A percentile compares a stretch with the other conserved stretches of the same genome.
Evolutionary conservation across 305 asterid species (phyloP).

Genomic region (Fraxinus angustifolia): DNA sequence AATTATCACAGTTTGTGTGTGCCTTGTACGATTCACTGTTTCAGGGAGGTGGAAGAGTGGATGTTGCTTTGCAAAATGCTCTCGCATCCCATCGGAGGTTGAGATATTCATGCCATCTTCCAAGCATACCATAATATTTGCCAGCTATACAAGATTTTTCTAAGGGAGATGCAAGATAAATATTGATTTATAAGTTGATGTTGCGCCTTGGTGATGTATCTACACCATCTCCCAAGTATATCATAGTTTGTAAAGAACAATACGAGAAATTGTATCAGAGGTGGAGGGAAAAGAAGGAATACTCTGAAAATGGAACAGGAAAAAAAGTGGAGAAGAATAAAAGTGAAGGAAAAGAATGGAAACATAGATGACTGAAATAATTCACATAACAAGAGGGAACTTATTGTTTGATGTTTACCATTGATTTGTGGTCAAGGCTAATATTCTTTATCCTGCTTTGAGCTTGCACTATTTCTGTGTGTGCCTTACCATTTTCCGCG

Average conservation of each 20-base stretch:
- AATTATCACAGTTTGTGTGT: slow-evolving; percentile 66
- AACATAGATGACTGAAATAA: neutral
- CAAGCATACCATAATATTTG: slow-evolving; percentile 29
- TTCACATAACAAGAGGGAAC: neutral
- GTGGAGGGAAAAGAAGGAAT: slow-evolving; percentile 7
- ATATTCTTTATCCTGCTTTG: neutral
- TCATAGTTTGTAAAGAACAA: slow-evolving; percentile 29
- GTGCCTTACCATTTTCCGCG: neutral
- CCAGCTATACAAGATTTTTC: neutral
- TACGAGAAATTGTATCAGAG: slow-evolving; percentile 22
- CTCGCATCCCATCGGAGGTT: slow-evolving; percentile 62
- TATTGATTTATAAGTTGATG: slow-evolving; percentile 20
- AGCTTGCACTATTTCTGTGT: neutral
- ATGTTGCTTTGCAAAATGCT: slow-evolving; percentile 58
- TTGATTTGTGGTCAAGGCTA: neutral
- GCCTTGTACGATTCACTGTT: slow-evolving; percentile 70
- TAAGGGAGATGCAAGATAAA: neutral
- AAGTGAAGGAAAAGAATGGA: neutral
- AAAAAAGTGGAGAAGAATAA: neutral
- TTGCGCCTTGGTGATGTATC: slow-evolving; percentile 44
- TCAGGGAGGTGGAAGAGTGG: slow-evolving; percentile 64
- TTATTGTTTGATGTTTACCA: neutral
- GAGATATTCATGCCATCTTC: slow-evolving; percentile 69
- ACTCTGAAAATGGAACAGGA: neutral
- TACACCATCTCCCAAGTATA: slow-evolving; percentile 37